Evolutionary conservation across 805 yeast species (phyloP).

Genomic region (Kodamaea kakaduensis): DNA sequence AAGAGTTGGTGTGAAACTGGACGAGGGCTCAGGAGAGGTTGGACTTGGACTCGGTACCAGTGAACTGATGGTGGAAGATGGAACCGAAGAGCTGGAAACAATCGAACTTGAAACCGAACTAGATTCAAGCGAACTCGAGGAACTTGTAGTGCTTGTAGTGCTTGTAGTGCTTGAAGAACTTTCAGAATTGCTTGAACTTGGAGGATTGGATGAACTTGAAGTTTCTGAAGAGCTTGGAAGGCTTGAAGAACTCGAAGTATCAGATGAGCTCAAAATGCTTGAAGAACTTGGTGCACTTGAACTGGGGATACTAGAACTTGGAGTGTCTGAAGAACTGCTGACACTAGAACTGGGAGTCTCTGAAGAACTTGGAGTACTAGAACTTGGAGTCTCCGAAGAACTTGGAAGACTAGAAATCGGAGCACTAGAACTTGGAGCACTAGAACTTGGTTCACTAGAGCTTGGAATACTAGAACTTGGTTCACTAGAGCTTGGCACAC

Average conservation of each 20-base stretch:
- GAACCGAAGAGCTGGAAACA: too few relatives aligned
- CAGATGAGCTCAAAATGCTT: slow-evolving; percentile 8
- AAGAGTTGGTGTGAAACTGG: too few relatives aligned
- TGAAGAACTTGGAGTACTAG: not conserved
- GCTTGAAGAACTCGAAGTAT: slow-evolving; percentile 10
- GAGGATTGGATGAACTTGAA: not conserved
- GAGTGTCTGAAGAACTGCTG: not conserved
- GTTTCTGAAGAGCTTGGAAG: not conserved
- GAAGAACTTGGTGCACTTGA: slow-evolving; percentile 3
- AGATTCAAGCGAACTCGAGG: not conserved
- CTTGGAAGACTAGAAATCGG: slow-evolving; percentile 7
- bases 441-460: slow-evolving; percentile 9
- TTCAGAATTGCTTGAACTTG: slow-evolving; percentile 2
- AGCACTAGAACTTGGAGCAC: slow-evolving; percentile 11
- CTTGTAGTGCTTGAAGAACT: slow-evolving; percentile 8
- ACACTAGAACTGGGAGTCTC: not conserved
- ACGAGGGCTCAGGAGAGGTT: too few relatives aligned
- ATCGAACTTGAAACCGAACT: too few relatives aligned
- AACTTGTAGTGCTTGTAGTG: too few relatives aligned
- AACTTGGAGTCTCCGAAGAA: too few relatives aligned
- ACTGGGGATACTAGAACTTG: not conserved
- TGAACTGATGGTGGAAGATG: too few relatives aligned
- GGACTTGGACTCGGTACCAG: too few relatives aligned
- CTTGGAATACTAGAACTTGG: slow-evolving; percentile 6
- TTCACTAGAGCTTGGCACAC: slow-evolving; percentile 25